A percentile compares a stretch with the other conserved stretches of the same genome.
Evolutionary conservation across 2,329 filamentous ascomycete species (phyloP).

Genomic region (Colletotrichum paranaense): DNA sequence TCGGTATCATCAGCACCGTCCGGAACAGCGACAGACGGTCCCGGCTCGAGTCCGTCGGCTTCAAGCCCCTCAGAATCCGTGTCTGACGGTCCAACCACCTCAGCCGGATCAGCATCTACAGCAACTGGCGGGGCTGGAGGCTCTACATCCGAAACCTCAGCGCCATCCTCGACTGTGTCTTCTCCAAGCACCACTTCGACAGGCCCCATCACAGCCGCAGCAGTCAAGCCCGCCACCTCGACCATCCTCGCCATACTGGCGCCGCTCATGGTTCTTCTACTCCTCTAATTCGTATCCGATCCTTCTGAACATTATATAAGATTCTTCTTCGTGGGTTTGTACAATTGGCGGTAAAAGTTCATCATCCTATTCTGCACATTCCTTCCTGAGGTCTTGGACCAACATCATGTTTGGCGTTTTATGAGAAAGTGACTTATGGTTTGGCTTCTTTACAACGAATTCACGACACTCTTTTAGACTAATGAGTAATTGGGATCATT

Average conservation of each 20-base stretch:
- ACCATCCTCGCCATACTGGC: slow-evolving; percentile 18
- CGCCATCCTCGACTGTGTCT: slow-evolving; percentile 4
- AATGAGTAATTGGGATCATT: slow-evolving; percentile 22
- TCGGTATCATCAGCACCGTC: not conserved
- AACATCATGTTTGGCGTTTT: not conserved
- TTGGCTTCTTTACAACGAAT: not conserved
- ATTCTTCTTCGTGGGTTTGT: not conserved
- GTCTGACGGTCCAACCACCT: not conserved
- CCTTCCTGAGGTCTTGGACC: not conserved
- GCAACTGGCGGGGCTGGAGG: not conserved
- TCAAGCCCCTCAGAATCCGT: not conserved
- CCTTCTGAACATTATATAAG: not conserved
- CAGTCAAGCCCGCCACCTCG: not conserved
- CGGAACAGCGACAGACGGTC: not conserved
- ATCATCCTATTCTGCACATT: slow-evolving; percentile 22
- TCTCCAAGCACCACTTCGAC: slow-evolving; percentile 6
- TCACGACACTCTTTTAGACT: slow-evolving; percentile 32
- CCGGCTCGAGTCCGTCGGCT: not conserved
- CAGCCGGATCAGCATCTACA: not conserved
- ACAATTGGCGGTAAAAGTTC: slow-evolving; percentile 18
- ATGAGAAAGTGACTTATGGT: not conserved
- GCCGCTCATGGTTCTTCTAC: slow-evolving; percentile 23
- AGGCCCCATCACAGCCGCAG: slow-evolving; percentile 1
- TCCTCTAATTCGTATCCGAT: slow-evolving; percentile 16
- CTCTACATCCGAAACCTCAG: not conserved